phyloP scores from a whole-genome alignment of 805 yeast species.

The Pichia nanzhaoensis region DNA sequence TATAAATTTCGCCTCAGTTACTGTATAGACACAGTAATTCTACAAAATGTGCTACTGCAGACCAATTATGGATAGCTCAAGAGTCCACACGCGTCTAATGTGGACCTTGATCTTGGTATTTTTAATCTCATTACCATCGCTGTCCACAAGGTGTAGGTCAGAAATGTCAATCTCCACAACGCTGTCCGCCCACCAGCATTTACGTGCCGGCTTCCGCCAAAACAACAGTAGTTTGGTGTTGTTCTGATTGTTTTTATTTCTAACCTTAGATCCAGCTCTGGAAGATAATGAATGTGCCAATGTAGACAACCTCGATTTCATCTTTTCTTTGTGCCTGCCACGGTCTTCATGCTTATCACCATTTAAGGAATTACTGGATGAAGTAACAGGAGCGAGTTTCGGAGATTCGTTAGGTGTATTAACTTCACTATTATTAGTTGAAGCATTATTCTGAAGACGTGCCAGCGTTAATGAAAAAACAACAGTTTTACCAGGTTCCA shows the following conservation, averaged over 20 bases:
- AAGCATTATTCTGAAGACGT: constrained; percentile 36
- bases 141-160: constrained; percentile 19
- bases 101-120: constrained; percentile 59
- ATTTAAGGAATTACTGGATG: constrained; percentile 14
- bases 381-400: constrained; percentile 28
- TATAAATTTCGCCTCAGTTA: too few species aligned
- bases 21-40: too few species aligned
- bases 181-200: constrained; percentile 94
- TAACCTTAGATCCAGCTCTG: constrained; percentile 31
- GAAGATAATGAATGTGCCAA: constrained; percentile 59
- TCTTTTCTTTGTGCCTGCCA: constrained; percentile 10
- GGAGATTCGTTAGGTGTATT: constrained; percentile 23
- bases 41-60: too few species aligned
- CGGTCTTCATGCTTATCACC: constrained; percentile 14
- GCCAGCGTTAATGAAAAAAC: constrained; percentile 75
- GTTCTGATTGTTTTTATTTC: constrained; percentile 30
- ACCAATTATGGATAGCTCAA: constrained; percentile 86
- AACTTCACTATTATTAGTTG: constrained; percentile 9
- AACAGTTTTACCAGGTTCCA: constrained; percentile 84
- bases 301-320: constrained; percentile 44
- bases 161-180: constrained; percentile 39
- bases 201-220: constrained; percentile 97
- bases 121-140: constrained; percentile 25
- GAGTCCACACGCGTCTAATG: constrained; percentile 92
- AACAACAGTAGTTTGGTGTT: constrained; percentile 68